phyloP scores from a whole-genome alignment of 2,329 filamentous ascomycete genomes.

The Fusarium marasasianum region DNA sequence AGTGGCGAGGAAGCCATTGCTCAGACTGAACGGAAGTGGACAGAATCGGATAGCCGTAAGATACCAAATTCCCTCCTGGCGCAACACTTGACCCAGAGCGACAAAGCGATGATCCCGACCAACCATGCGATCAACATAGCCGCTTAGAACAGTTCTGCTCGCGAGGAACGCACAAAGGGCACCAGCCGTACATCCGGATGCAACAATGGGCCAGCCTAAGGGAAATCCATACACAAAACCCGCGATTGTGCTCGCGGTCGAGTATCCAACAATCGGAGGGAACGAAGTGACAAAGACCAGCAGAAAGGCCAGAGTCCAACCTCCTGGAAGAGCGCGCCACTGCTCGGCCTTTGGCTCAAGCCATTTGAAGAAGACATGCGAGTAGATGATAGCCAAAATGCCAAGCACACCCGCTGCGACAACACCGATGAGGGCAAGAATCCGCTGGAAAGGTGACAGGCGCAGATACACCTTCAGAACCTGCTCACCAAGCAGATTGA shows the following conservation, averaged over 20 bases:
- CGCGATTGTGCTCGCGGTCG: slow-evolving; percentile 69
- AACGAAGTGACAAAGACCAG: slow-evolving; percentile 82
- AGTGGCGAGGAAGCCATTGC: slow-evolving; percentile 93
- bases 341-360: slow-evolving; percentile 77
- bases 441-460: slow-evolving; percentile 69
- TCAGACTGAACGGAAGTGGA: slow-evolving; percentile 90
- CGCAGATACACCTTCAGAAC: slow-evolving; percentile 61
- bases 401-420: slow-evolving; percentile 63
- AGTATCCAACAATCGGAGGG: slow-evolving; percentile 89
- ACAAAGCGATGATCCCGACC: slow-evolving; percentile 87
- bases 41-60: slow-evolving; percentile 93
- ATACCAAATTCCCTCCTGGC: slow-evolving; percentile 88
- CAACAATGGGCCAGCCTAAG: slow-evolving; percentile 82
- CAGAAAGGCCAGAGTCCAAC: slow-evolving; percentile 79
- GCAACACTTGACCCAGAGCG: slow-evolving; percentile 85
- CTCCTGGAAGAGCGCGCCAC: slow-evolving; percentile 78
- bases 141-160: slow-evolving; percentile 79
- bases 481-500: slow-evolving; percentile 56
- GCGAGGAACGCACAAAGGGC: slow-evolving; percentile 82
- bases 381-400: slow-evolving; percentile 80
- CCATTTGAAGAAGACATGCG: slow-evolving; percentile 79
- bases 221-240: slow-evolving; percentile 67
- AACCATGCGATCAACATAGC: slow-evolving; percentile 82
- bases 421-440: slow-evolving; percentile 62
- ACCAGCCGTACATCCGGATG: slow-evolving; percentile 80